Percentiles rank a stretch among this genome's conserved stretches.
Conservation (phyloP, 139 green algal species). For the Chloropicon primus region DNA sequence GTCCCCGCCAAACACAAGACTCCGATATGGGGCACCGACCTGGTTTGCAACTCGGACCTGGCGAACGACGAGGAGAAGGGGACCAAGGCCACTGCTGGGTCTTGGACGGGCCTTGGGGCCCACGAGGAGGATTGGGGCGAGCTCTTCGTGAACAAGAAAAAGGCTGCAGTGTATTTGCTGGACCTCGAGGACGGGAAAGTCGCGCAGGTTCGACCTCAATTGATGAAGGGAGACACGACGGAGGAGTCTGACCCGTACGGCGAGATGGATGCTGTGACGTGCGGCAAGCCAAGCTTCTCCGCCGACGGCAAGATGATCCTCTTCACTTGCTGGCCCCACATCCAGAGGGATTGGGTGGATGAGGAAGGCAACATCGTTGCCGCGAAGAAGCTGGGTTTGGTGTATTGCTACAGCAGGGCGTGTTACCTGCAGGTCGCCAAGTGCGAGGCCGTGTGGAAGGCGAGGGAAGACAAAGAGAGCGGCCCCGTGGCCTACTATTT, state of each 20-base stretch:
- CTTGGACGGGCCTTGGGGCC: neutral
- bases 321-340: neutral
- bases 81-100: neutral
- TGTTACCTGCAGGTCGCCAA: neutral
- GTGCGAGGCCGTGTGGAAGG: neutral
- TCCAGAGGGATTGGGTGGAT: neutral
- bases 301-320: neutral
- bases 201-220: neutral
- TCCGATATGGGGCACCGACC: neutral
- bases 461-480: too few relatives aligned
- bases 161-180: neutral
- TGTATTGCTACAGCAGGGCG: neutral
- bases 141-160: neutral
- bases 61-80: neutral
- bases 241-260: neutral
- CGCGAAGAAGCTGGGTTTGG: neutral
- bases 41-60: neutral
- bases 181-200: neutral
- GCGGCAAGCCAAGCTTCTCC: neutral
- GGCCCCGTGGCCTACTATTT: neutral
- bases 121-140: neutral
- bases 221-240: too few relatives aligned
- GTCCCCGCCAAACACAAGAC: neutral
- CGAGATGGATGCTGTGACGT: neutral
- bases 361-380: neutral